These are phyloP conservation scores for Moesziomyces sp. DNA, from an alignment of 1,284 basidiomycete genomes.

Conservation along the genomic window DNA sequence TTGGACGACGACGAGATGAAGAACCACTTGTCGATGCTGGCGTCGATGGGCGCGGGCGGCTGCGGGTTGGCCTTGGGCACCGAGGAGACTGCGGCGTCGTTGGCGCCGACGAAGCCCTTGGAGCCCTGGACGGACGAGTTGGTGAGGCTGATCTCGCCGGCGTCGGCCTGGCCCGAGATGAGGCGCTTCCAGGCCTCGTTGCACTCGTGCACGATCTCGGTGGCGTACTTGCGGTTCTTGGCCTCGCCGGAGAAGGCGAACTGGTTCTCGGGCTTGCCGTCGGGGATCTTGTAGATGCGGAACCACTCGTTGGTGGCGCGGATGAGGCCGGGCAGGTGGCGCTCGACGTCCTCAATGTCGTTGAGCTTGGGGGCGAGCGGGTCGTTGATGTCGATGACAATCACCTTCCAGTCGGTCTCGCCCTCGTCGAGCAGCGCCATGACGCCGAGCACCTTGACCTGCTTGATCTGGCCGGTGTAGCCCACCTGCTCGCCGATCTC, in stretches of 20 bases:
- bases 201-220: slow-evolving; percentile 98
- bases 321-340: slow-evolving; percentile 90
- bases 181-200: slow-evolving; percentile 99
- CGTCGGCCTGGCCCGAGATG: slow-evolving; percentile 77
- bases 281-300: slow-evolving; percentile 94
- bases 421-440: slow-evolving; percentile 81
- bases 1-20: slow-evolving; percentile 57
- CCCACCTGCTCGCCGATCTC: slow-evolving; percentile 99
- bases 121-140: slow-evolving; percentile 79
- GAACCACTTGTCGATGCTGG: slow-evolving; percentile 69
- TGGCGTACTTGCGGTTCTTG: slow-evolving; percentile 96
- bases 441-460: slow-evolving; percentile 99
- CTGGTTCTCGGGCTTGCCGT: slow-evolving; percentile 98
- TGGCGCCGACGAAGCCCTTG: slow-evolving; percentile 74
- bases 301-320: slow-evolving; percentile 83
- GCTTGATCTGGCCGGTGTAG: slow-evolving; percentile 97
- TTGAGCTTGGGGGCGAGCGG: slow-evolving; percentile 96
- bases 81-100: slow-evolving; percentile 76
- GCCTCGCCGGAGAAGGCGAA: slow-evolving; percentile 99
- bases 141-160: slow-evolving; percentile 67
- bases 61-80: slow-evolving; percentile 79
- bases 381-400: slow-evolving; percentile 93
- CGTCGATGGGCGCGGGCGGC: slow-evolving; percentile 66
- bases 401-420: slow-evolving; percentile 66
- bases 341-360: slow-evolving; percentile 99